Percentiles rank a stretch among this genome's conserved stretches.
These are phyloP conservation scores for Cryphonectria naterciae DNA, from an alignment of 2,329 filamentous ascomycete genomes.

Conservation along the genomic window DNA sequence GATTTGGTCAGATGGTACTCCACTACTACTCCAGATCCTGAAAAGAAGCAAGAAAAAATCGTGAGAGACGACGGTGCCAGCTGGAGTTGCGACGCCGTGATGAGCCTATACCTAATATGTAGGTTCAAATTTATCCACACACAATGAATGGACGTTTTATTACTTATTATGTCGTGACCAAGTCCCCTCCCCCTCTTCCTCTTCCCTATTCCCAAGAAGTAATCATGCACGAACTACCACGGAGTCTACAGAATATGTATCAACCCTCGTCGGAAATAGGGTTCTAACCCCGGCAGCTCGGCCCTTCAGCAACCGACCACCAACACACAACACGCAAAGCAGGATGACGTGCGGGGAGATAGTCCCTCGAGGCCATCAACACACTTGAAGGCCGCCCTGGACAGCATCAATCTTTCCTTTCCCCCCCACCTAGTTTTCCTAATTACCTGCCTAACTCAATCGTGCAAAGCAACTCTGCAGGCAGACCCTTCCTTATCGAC, in stretches of 20 bases:
- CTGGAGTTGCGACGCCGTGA: slow-evolving; percentile 7
- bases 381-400: slow-evolving; percentile 6
- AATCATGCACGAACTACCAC: neutral
- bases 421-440: neutral
- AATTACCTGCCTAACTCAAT: slow-evolving; percentile 21
- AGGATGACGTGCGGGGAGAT: slow-evolving; percentile 25
- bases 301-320: slow-evolving; percentile 9
- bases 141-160: neutral
- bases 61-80: neutral
- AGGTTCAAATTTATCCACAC: neutral
- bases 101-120: neutral
- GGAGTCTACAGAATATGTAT: neutral
- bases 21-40: neutral
- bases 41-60: neutral
- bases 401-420: slow-evolving; percentile 2
- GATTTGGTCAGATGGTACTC: neutral
- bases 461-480: slow-evolving; percentile 8
- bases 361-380: neutral
- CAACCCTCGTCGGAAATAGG: slow-evolving; percentile 21
- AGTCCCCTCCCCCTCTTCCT: neutral
- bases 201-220: neutral
- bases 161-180: neutral
- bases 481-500: neutral
- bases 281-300: slow-evolving; percentile 7
- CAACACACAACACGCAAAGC: neutral